Evolutionary conservation across 2,329 filamentous ascomycete species (phyloP).

Genomic region (Cladorrhinum sp.): DNA sequence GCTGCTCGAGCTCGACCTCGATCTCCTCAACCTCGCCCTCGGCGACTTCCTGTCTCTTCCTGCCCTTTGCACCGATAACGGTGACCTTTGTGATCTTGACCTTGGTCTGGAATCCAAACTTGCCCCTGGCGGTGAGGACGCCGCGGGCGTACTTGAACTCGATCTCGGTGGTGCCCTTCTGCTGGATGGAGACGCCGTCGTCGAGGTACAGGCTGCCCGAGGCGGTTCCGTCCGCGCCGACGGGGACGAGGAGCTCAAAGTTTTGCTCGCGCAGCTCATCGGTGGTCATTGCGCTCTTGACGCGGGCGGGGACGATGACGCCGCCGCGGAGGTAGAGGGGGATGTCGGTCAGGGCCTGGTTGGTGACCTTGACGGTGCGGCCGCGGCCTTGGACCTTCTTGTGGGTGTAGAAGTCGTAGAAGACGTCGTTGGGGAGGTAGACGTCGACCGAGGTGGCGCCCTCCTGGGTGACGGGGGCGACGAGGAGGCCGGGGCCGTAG

Average conservation of each 20-base stretch:
- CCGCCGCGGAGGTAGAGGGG: constrained; percentile 68
- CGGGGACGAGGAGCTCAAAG: constrained; percentile 70
- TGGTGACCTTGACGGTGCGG: constrained; percentile 35
- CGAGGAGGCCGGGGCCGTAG: constrained; percentile 43
- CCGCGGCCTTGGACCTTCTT: constrained; percentile 42
- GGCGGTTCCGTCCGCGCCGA: constrained; percentile 60
- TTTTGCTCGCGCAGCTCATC: constrained; percentile 58
- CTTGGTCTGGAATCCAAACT: constrained; percentile 49
- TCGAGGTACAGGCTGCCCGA: constrained; percentile 70
- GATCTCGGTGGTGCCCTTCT: constrained; percentile 54
- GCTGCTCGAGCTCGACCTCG: constrained; percentile 13
- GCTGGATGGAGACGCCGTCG: constrained; percentile 67
- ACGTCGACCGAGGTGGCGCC: constrained; percentile 42
- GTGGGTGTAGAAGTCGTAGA: constrained; percentile 52
- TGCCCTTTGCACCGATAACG: constrained; percentile 39
- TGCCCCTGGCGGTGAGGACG: constrained; percentile 48
- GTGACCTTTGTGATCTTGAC: constrained; percentile 48
- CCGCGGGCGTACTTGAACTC: constrained; percentile 57
- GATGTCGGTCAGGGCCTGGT: constrained; percentile 49
- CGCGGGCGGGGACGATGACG: constrained; percentile 59
- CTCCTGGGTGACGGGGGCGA: constrained; percentile 46
- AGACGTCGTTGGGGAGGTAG: constrained; percentile 47
- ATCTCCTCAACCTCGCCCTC: constrained; percentile 6
- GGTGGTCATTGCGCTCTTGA: constrained; percentile 59
- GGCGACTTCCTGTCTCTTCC: constrained; percentile 8